phyloP scores from a whole-genome alignment of 2,329 filamentous ascomycete genomes.

The Exophiala aquamarina region DNA sequence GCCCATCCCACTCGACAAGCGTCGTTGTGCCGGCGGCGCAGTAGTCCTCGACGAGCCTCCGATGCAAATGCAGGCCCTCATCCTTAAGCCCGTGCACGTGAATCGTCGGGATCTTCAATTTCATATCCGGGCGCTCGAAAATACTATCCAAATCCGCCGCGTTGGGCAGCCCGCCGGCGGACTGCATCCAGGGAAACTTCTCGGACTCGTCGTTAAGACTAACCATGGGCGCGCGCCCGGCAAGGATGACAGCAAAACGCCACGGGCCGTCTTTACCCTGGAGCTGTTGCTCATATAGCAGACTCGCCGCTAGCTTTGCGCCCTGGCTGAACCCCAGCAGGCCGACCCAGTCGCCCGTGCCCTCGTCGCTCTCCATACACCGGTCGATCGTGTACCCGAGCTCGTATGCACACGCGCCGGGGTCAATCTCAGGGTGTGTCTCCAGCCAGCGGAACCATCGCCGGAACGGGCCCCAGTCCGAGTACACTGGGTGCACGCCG shows the following conservation, averaged over 20 bases:
- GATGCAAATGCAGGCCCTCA: conserved; percentile 60
- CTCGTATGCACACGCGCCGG: conserved; percentile 40
- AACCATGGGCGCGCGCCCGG: conserved; percentile 61
- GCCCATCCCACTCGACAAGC: conserved; percentile 72
- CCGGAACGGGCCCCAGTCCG: conserved; percentile 64
- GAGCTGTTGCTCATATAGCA: conserved; percentile 63
- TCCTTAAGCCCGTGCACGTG: conserved; percentile 68
- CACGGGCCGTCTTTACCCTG: conserved; percentile 39
- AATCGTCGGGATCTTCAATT: conserved; percentile 60
- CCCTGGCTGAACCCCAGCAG: conserved; percentile 68
- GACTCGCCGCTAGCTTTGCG: conserved; percentile 60
- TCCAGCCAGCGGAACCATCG: conserved; percentile 64
- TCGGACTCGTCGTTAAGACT: conserved; percentile 25
- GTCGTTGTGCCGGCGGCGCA: conserved; percentile 55
- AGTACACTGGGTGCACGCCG: conserved; percentile 54
- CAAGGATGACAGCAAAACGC: conserved; percentile 63
- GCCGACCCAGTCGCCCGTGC: conserved; percentile 60
- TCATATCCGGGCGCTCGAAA: conserved; percentile 39
- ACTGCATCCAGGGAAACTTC: conserved; percentile 27
- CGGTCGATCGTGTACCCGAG: conserved; percentile 37
- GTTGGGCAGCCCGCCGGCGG: conserved; percentile 25
- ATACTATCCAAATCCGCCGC: conserved; percentile 27
- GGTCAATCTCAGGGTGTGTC: conserved; percentile 56
- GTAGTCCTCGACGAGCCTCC: conserved; percentile 57
- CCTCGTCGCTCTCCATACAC: conserved; percentile 57